Conservation (phyloP, 1,284 basidiomycete genomes). For the Gomphus sp. region DNA sequence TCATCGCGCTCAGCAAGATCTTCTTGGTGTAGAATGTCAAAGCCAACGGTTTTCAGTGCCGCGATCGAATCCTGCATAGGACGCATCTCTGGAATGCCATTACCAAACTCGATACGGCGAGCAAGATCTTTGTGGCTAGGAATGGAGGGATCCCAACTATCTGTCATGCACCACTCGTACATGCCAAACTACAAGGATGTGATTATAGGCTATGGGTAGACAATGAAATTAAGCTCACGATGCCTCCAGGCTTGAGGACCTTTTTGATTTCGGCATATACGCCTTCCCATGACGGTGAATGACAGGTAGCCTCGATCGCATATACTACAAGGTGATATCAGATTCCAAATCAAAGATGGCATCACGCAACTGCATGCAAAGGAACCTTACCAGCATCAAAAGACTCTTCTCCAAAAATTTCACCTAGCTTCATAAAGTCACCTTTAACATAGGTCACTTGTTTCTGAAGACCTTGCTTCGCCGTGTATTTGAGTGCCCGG, state of each 20-base stretch:
- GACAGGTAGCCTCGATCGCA: slow-evolving; percentile 96
- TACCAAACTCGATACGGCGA: slow-evolving; percentile 86
- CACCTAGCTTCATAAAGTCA: slow-evolving; percentile 93
- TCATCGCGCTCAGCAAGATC: slow-evolving; percentile 88
- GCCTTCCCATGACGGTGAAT: slow-evolving; percentile 93
- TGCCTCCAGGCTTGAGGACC: slow-evolving; percentile 94
- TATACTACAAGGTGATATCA: slow-evolving; percentile 48
- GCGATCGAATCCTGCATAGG: slow-evolving; percentile 63
- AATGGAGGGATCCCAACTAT: slow-evolving; percentile 81
- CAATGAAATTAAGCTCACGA: slow-evolving; percentile 44
- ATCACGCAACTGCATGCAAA: slow-evolving; percentile 10
- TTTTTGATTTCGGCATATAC: slow-evolving; percentile 92
- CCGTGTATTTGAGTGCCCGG: slow-evolving; percentile 80
- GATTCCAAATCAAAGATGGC: slow-evolving; percentile 4
- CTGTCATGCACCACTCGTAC: slow-evolving; percentile 99
- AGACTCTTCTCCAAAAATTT: slow-evolving; percentile 88
- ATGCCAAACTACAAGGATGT: slow-evolving; percentile 72
- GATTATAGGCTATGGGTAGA: slow-evolving; percentile 1
- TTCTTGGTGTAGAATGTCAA: slow-evolving; percentile 86
- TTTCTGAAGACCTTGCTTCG: slow-evolving; percentile 65
- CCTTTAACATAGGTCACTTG: slow-evolving; percentile 82
- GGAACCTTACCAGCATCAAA: slow-evolving; percentile 80
- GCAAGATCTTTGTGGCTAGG: slow-evolving; percentile 88
- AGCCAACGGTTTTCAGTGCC: slow-evolving; percentile 81
- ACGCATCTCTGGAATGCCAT: slow-evolving; percentile 98